Evolutionary conservation across 129 eudicot species (phyloP), one percentile per base, ranked within the genome.

Genomic region (Kitagawia praeruptora): DNA sequence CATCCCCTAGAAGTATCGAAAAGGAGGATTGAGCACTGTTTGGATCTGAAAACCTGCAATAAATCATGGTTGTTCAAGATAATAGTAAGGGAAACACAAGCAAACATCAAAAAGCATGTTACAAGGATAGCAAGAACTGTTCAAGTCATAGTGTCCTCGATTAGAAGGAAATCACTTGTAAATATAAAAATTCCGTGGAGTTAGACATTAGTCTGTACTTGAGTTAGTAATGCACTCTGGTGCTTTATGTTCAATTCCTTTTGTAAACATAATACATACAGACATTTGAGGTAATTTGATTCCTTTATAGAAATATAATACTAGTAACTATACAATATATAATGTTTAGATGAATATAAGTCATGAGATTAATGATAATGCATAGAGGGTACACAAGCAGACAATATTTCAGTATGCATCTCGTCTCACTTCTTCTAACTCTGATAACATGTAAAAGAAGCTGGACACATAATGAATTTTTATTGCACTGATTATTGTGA

Each of bases 1-100:
- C 99, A 86, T 95, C 90, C 81, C 99, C 99, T 75, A 95, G 95
- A 82, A 95, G 99, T 86, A 95, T 90, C 46, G 99, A 95, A 78
- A 95, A 95, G 40, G 99, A 95, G 31, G 97, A 95, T 76, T 83
- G 86, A 66, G 89, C 99, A 87, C 99, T 95, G 81, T 95, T 84
- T 11, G 99, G 99, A 83, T 95, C 97, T 83, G 96, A 84, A 84
- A 80, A 87, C 91, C 99, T 95, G 81, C 42, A 70, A 76, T 28
- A n/a, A 21, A 15, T 74, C 47, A 64, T 13, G 48, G 3, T 11
- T 44, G 48, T 9, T 21, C 31, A 42, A 41, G 40, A 74, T 41
- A 23, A 39, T n/a, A 41, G 77, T n/a, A 45, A 25, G 77, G 13
- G 12, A n/a, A 25, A 74, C 15, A 73, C 34, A 44, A 38, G 47